Conservation (phyloP, 2,329 filamentous ascomycete species). For the Conoideocrella luteorostrata region DNA sequence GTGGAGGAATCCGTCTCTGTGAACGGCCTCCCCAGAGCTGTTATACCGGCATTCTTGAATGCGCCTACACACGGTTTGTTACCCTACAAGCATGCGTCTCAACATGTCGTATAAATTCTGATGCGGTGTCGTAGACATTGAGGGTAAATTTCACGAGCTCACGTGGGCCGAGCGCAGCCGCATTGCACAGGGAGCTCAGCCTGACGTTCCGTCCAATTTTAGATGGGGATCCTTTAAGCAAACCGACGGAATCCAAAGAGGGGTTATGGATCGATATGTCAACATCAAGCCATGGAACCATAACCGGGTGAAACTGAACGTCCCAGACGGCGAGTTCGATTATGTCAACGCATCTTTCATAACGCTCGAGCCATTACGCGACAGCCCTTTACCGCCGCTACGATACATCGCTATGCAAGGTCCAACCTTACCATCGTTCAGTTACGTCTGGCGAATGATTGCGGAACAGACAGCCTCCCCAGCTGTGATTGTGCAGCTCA, state of each 20-base stretch:
- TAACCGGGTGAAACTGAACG: slow-evolving; percentile 75
- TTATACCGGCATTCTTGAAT: slow-evolving; percentile 34
- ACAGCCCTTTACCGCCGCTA: slow-evolving; percentile 32
- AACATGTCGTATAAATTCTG: no score
- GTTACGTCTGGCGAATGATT: slow-evolving; percentile 94
- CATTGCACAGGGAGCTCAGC: slow-evolving; percentile 31
- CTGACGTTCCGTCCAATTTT: slow-evolving; percentile 24
- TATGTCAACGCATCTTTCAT: slow-evolving; percentile 82
- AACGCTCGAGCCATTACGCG: slow-evolving; percentile 39
- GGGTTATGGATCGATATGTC: slow-evolving; percentile 67
- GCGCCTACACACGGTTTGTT: slow-evolving; percentile 30
- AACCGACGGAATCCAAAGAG: slow-evolving; percentile 21
- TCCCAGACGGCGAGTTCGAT: slow-evolving; percentile 65
- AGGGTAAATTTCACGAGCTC: slow-evolving; percentile 46
- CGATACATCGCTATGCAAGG: slow-evolving; percentile 92
- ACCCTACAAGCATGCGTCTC: no score
- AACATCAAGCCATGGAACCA: slow-evolving; percentile 89
- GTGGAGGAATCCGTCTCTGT: slow-evolving; percentile 11
- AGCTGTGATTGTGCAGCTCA: slow-evolving; percentile 90
- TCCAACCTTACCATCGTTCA: slow-evolving; percentile 67
- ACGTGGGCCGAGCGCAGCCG: slow-evolving; percentile 47
- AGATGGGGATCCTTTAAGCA: slow-evolving; percentile 32
- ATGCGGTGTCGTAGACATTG: slow-evolving; percentile 42
- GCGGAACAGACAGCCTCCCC: slow-evolving; percentile 67
- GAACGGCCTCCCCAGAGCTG: slow-evolving; percentile 14